These are phyloP conservation scores for Quercus phellos DNA, from an alignment of 331 rosid species.

Conservation along the genomic window DNA sequence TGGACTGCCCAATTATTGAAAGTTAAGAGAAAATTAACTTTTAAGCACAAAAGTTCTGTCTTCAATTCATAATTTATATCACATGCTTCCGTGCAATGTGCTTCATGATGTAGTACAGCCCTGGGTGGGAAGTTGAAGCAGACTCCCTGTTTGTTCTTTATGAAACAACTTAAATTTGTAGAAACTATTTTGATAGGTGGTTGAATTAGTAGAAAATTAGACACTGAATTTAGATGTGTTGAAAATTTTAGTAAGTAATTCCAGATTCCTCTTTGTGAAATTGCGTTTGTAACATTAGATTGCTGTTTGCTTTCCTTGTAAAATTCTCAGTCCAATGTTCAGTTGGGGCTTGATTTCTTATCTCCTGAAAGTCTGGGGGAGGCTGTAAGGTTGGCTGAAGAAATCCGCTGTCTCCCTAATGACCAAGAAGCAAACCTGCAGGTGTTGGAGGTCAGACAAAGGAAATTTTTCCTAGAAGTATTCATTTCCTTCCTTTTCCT, in stretches of 20 bases:
- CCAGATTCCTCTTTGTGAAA: background rate
- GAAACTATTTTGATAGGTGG: too few relatives aligned
- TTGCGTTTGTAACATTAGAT: background rate
- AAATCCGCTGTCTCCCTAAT: slow-evolving; percentile 81
- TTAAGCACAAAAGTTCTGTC: background rate
- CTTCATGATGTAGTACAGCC: background rate
- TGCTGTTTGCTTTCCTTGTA: slow-evolving; percentile 17
- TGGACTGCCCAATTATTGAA: background rate
- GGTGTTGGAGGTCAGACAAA: slow-evolving; percentile 80
- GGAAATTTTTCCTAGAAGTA: slow-evolving; percentile 25
- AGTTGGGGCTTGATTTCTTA: slow-evolving; percentile 92
- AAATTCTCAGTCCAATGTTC: slow-evolving; percentile 81
- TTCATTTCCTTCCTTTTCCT: slow-evolving; percentile 7
- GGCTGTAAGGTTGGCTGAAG: slow-evolving; percentile 78
- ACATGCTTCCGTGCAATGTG: background rate
- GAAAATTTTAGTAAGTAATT: background rate
- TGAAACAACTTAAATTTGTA: background rate
- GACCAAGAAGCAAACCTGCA: slow-evolving; percentile 86
- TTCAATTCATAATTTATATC: background rate
- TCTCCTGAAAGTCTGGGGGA: slow-evolving; percentile 92
- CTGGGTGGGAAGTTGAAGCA: background rate
- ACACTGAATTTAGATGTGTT: background rate
- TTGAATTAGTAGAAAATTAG: background rate
- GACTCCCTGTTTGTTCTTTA: background rate
- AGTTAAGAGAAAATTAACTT: background rate